A percentile compares a stretch with the other conserved stretches of the same genome.
Conservation (phyloP, 805 yeast genomes). For the Wickerhamiella cacticola region DNA sequence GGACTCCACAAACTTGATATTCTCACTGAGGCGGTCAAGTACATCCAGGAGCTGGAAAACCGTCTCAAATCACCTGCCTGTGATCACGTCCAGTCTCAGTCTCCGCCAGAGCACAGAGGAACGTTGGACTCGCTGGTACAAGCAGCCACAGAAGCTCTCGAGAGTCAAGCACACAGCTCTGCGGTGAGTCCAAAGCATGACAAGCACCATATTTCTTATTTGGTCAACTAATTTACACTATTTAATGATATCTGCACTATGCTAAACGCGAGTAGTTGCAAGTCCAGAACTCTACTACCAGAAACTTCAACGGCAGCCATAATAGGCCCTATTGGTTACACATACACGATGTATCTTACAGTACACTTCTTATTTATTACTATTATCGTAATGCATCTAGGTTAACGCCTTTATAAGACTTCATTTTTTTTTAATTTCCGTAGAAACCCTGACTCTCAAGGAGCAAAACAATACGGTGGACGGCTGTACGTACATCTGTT, state of each 20-base stretch:
- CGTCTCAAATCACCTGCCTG: background rate
- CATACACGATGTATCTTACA: background rate
- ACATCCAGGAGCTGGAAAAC: conserved; percentile 53
- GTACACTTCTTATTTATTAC: background rate
- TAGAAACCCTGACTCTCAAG: conserved; percentile 79
- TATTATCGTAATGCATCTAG: background rate
- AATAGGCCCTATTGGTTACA: background rate
- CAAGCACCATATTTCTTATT: conserved; percentile 12
- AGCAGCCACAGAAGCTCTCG: conserved; percentile 1
- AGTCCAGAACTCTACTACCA: too few species aligned
- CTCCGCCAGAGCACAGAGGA: background rate
- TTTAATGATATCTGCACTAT: too few species aligned
- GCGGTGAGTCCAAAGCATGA: background rate
- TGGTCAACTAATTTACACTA: conserved; percentile 12
- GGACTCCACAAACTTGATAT: conserved; percentile 75
- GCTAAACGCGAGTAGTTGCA: too few species aligned
- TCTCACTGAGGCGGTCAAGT: conserved; percentile 71
- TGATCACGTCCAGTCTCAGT: too few species aligned
- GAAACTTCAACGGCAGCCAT: too few species aligned
- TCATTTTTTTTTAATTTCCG: conserved; percentile 27
- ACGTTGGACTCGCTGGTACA: background rate
- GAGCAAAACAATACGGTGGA: conserved; percentile 58
- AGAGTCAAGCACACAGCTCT: background rate
- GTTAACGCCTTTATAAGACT: background rate
- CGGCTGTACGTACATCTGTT: conserved; percentile 53